Base-by-base conservation (phyloP, 139 green algal genomes). In the Diplosphaera chodatii region DNA sequence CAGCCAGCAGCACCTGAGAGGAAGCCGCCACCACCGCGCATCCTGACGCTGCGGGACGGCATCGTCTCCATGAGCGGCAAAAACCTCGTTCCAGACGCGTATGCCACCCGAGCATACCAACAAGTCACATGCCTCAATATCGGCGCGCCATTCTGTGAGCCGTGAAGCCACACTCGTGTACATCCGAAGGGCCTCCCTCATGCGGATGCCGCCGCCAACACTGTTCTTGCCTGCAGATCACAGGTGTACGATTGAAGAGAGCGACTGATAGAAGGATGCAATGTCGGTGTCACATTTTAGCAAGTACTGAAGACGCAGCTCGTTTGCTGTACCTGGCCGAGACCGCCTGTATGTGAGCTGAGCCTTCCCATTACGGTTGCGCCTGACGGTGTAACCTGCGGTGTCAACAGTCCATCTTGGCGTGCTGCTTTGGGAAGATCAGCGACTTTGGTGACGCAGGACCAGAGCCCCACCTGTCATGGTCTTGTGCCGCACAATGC, bases 341-440 rank as follows among this genome's bases (percentile, higher is more conserved):
- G 40, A 33, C 32, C 56, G 55, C 29, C 63, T 29, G 40, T 78
- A 79, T 2, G 64, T 68, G 32, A 69, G 28, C 69, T 82, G 77
- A n/a, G 77, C 68, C 37, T 71, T 67, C 64, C 77, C 77, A 55
- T 69, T 67, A 37, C 70, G 32, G 13, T 48, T 48, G 27, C 28
- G n/a, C 5, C 76, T 55, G 55, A 81, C 72, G 6, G 77, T 82
- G 77, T 79, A 79, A 21, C n/a, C n/a, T n/a, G n/a, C n/a, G n/a
- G n/a, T n/a, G n/a, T n/a, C n/a, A n/a, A n/a, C n/a, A n/a, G n/a
- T n/a, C n/a, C n/a, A n/a, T n/a, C n/a, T n/a, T n/a, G n/a, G n/a
- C n/a, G n/a, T n/a, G n/a, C n/a, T n/a, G n/a, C n/a, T n/a, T n/a
- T n/a, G n/a, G n/a, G n/a, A n/a, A n/a, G n/a, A n/a, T n/a, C n/a